These are phyloP conservation scores for Penicillium antarcticum DNA, from an alignment of 495 filamentous ascomycete genomes.

Conservation along the genomic window DNA sequence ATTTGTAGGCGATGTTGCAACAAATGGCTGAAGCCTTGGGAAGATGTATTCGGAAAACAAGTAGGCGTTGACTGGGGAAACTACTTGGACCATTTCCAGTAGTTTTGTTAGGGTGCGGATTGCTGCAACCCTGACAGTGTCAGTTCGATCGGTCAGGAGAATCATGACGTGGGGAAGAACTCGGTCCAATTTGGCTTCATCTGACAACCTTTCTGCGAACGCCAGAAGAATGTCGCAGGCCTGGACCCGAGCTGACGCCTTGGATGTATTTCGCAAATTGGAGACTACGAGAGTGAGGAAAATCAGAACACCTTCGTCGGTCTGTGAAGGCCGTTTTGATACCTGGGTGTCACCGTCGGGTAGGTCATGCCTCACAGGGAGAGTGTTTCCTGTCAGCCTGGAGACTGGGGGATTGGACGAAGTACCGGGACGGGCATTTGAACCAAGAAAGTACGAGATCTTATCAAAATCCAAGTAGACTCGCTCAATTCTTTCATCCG, in stretches of 20 bases:
- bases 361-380: slow-evolving; percentile 84
- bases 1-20: slow-evolving; percentile 51
- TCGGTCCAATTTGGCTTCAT: slow-evolving; percentile 95
- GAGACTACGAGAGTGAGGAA: slow-evolving; percentile 86
- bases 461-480: slow-evolving; percentile 96
- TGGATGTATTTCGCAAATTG: slow-evolving; percentile 82
- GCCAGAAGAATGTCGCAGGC: slow-evolving; percentile 92
- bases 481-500: slow-evolving; percentile 90
- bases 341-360: slow-evolving; percentile 74
- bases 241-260: slow-evolving; percentile 79
- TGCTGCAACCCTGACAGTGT: slow-evolving; percentile 80
- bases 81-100: slow-evolving; percentile 78
- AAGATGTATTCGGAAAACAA: slow-evolving; percentile 95
- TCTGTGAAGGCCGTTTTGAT: slow-evolving; percentile 24
- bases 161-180: slow-evolving; percentile 86
- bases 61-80: slow-evolving; percentile 92
- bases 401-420: slow-evolving; percentile 19
- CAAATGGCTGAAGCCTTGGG: slow-evolving; percentile 71
- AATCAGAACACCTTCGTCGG: slow-evolving; percentile 88
- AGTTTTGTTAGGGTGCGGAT: slow-evolving; percentile 84
- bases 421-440: slow-evolving; percentile 18
- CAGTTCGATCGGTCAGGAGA: slow-evolving; percentile 73
- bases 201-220: slow-evolving; percentile 85
- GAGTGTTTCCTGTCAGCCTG: slow-evolving; percentile 38
- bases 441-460: slow-evolving; percentile 85